Conservation (phyloP, 805 yeast species). For the Schwanniomyces vanrijiae region DNA sequence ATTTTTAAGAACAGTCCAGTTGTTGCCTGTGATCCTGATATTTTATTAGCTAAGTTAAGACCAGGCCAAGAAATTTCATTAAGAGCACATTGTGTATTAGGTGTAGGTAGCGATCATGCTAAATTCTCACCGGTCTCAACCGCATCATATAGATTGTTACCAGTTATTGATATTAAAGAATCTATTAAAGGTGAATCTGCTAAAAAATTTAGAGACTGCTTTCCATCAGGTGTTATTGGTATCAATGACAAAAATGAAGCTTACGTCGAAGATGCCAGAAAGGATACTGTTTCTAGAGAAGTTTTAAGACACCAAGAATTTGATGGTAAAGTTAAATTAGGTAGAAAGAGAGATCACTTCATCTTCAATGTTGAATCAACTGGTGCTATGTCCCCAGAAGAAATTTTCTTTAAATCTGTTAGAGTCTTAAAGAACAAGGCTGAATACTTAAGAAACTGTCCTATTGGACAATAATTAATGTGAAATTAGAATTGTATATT, state of each 20-base stretch:
- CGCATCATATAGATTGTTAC: conserved; percentile 91
- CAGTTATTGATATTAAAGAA: conserved; percentile 72
- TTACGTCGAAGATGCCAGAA: conserved; percentile 82
- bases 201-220: conserved; percentile 77
- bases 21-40: conserved; percentile 82
- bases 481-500: not conserved
- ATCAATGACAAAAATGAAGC: conserved; percentile 70
- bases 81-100: conserved; percentile 86
- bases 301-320: conserved; percentile 93
- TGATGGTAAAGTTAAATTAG: conserved; percentile 83
- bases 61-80: conserved; percentile 96
- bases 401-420: conserved; percentile 88
- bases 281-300: conserved; percentile 95
- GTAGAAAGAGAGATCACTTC: conserved; percentile 89
- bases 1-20: conserved; percentile 66
- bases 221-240: conserved; percentile 90
- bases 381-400: conserved; percentile 97
- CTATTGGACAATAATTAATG: conserved; percentile 53
- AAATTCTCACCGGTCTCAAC: conserved; percentile 97
- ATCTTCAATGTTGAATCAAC: conserved; percentile 92
- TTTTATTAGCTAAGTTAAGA: conserved; percentile 85
- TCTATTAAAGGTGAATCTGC: conserved; percentile 82
- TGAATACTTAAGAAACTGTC: conserved; percentile 74
- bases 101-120: conserved; percentile 94
- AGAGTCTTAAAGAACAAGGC: conserved; percentile 84